Evolutionary conservation across 148 eudicot genomes (phyloP), one percentile per base, ranked within the genome.

Genomic region (Bassia scoparia): DNA sequence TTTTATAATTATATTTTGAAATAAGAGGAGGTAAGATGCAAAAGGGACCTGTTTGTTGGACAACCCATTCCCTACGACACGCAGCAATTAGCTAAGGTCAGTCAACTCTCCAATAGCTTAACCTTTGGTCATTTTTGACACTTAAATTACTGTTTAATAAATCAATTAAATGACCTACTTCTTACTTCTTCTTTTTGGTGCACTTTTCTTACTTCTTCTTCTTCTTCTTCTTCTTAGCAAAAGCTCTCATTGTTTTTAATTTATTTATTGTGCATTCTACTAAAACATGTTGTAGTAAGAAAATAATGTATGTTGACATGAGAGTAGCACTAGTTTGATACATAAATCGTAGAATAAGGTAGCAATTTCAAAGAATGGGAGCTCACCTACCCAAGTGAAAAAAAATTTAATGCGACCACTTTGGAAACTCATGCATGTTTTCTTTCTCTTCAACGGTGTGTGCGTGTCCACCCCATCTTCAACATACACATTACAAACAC

Each of bases 11-110:
- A 41, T 52, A 9, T 52, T 52, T 24, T 52, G 31, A 6, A 13
- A 35, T 16, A 24, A 18, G 49, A 12, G 10, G 49, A 64, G 29
- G 23, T 37, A 50, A 12, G 6, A 18, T 49, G 38, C 10, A 61
- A 61, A 62, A 17, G 49, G 68, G 43, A 67, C 16, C 27, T 46
- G 67, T 70, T 72, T 35, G 82, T 84, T 82, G 83, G 77, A 75
- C 76, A 74, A 76, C 84, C 81, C 56, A 29, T 67, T 80, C 70
- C 68, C 77, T 60, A 86, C 89, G 89, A 86, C 86, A 84, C 87
- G 87, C 50, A 78, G 78, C 68, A 58, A 70, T 50, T 71, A 50
- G 76, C 18, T 16, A 30, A 24, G 63, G 62, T 76, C 69, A 64
- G 61, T 64, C 69, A 33, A 52, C 75, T 15, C 34, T 24, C 29